These are phyloP conservation scores for Trichosporon asahii DNA, from an alignment of 1,284 basidiomycete genomes.

Conservation along the genomic window DNA sequence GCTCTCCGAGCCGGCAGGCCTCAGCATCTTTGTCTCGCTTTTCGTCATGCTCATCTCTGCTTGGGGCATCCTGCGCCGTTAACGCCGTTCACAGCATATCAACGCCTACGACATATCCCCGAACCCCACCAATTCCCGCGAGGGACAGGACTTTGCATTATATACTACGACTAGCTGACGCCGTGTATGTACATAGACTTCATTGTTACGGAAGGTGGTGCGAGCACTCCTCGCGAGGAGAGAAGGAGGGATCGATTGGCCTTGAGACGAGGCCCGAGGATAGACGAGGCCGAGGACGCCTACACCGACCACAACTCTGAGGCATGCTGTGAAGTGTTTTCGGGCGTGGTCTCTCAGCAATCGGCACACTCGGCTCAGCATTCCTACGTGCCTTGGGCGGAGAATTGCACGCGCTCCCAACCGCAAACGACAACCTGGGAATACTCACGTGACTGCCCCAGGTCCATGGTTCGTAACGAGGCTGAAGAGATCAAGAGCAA, in stretches of 20 bases:
- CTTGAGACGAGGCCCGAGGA: no score
- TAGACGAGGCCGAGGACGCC: no score
- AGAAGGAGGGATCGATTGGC: no score
- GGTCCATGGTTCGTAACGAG: no score
- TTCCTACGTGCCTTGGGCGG: no score
- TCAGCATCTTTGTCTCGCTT: slow-evolving; percentile 65
- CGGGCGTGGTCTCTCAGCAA: no score
- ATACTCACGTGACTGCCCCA: no score
- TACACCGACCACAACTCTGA: no score
- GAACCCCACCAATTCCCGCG: no score
- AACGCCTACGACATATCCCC: neutral
- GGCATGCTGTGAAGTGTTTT: no score
- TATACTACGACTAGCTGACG: neutral
- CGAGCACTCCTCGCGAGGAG: no score
- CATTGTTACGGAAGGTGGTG: neutral
- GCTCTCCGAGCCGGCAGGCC: slow-evolving; percentile 61
- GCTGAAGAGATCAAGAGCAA: neutral
- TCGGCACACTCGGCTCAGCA: neutral
- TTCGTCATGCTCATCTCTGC: slow-evolving; percentile 71
- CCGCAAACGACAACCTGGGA: neutral
- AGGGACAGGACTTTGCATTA: slow-evolving; percentile 3
- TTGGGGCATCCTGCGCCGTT: slow-evolving; percentile 59
- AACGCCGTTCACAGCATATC: neutral
- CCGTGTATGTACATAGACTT: slow-evolving; percentile 9
- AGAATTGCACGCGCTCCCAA: no score